Base-by-base conservation (phyloP, 352 stramenopile genomes). In the Globisporangium alternatum region DNA sequence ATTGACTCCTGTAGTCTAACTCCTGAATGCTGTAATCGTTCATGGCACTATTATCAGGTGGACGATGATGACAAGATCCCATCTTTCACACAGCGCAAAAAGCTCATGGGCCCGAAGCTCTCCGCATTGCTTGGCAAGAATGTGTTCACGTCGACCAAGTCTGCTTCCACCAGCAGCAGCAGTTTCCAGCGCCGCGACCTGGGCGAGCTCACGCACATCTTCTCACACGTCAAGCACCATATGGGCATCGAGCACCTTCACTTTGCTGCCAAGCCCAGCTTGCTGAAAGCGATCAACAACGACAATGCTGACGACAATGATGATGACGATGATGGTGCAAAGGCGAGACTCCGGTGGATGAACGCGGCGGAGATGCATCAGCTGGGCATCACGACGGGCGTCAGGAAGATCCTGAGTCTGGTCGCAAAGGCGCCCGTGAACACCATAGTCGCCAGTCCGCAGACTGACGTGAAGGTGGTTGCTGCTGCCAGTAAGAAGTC, bases 211-310 rank as follows among this genome's bases (percentile, higher is more conserved):
- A 77, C 80, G 13, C 89, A 97, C 70, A 78, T 97, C n/a, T 97
- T 97, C 65, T 97, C 89, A 8, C 89, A 97, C 48, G 78, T 96
- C 13, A 94, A 93, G 75, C 89, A 97, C 43, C 78, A 95, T 72
- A 97, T 97, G 89, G 83, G 88, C 57, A 74, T 97, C 31, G 86
- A 96, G 66, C 84, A 94, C 58, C 10, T 96, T 22, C 83, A 93
- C 63, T 88, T 93, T 49, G 55, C 66, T 7, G 56, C 54, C 10
- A 52, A 68, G 28, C 79, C 75, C 5, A 41, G 62, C 8, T n/a
- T 75, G 13, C 43, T 69, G 43, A 30, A 47, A 19, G 19, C n/a
- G 15, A 44, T 13, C 21, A 7, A 31, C 22, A 43, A 13, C 9
- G 28, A 52, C 21, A 8, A 54, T n/a, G 52, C 8, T 31, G 53